Conservation (phyloP, 2,329 filamentous ascomycete genomes). For the Colletotrichum plurivorum region DNA sequence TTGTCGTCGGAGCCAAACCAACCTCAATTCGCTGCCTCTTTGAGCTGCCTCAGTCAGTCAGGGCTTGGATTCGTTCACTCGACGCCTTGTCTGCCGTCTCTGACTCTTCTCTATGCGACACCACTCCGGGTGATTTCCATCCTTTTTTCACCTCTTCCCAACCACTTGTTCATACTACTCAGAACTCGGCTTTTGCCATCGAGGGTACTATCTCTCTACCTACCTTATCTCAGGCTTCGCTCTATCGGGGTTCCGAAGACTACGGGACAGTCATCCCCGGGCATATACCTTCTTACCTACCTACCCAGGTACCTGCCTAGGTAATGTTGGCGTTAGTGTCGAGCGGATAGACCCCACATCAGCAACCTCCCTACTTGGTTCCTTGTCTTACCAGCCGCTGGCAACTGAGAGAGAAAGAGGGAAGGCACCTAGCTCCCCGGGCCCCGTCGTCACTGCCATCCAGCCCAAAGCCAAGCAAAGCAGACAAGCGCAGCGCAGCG, state of each 20-base stretch:
- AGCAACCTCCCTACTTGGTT: background rate
- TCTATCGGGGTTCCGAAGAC: constrained; percentile 4
- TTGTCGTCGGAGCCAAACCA: background rate
- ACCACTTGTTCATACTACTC: no score
- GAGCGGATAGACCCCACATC: no score
- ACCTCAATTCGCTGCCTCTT: constrained; percentile 3
- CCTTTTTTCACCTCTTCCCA: constrained; percentile 2
- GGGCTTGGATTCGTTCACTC: constrained; percentile 23
- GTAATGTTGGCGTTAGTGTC: no score
- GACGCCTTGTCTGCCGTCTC: constrained; percentile 17
- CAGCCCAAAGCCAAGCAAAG: background rate
- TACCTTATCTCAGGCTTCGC: constrained; percentile 5
- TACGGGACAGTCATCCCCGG: background rate
- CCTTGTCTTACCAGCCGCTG: background rate
- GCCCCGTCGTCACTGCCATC: no score
- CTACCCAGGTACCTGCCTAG: background rate
- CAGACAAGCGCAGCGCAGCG: constrained; percentile 7
- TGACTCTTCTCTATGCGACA: constrained; percentile 11
- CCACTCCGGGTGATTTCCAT: background rate
- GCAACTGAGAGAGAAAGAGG: no score
- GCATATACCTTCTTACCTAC: no score
- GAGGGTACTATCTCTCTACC: no score
- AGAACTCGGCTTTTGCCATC: no score
- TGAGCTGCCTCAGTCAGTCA: constrained; percentile 7
- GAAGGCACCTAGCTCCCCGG: no score